phyloP scores from a whole-genome alignment of 164 flowering plant genomes.

The Kalanchoe fedtschenkoi region DNA sequence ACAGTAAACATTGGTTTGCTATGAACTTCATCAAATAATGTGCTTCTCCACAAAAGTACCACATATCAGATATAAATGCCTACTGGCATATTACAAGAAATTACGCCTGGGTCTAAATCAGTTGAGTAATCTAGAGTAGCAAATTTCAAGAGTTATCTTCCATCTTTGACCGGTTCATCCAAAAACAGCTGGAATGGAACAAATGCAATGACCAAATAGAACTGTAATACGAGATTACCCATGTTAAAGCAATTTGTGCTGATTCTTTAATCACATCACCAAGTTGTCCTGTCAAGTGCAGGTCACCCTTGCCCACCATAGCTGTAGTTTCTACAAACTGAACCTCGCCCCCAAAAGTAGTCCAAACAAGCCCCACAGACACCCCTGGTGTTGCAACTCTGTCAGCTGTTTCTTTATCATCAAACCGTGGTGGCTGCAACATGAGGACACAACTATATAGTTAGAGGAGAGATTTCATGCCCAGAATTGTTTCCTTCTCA shows the following conservation, averaged over 20 bases:
- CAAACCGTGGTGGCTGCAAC: constrained; percentile 92
- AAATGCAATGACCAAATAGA: no score
- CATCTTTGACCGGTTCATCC: no score
- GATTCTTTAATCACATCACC: constrained; percentile 99
- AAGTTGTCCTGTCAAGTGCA: constrained; percentile 97
- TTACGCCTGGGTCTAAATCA: no score
- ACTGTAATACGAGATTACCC: constrained; percentile 51
- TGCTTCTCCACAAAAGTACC: no score
- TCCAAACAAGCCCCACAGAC: constrained; percentile 97
- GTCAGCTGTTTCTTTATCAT: constrained; percentile 88
- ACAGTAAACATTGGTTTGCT: no score
- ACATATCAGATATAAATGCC: no score
- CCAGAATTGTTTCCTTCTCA: no score
- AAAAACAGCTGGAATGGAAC: no score
- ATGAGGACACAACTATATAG: constrained; percentile 2
- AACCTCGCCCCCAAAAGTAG: constrained; percentile 93
- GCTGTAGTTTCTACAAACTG: constrained; percentile 97
- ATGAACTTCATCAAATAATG: no score
- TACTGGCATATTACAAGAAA: no score
- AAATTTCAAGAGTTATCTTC: no score
- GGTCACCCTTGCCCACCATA: constrained; percentile 87
- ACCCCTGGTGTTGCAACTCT: constrained; percentile 91
- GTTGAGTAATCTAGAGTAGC: no score
- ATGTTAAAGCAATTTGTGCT: constrained; percentile 93
- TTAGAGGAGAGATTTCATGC: background rate